These are phyloP conservation scores for Chrysochromulina parva DNA, from an alignment of 78 protist genomes.

Conservation along the genomic window DNA sequence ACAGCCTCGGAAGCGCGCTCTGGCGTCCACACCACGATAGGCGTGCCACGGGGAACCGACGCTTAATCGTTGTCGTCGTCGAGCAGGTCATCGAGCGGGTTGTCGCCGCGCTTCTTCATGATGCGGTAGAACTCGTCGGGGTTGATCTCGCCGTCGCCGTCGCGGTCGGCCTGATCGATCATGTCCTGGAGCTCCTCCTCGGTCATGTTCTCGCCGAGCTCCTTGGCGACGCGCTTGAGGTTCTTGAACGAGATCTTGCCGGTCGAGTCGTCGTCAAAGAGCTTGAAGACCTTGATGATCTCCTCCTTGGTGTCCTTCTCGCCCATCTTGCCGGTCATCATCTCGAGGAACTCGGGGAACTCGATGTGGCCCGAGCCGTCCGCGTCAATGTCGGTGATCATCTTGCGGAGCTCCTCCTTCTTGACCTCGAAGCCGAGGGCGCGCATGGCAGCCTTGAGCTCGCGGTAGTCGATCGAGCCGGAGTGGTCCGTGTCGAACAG, in stretches of 20 bases:
- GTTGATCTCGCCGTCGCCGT: constrained; percentile 82
- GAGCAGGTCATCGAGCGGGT: constrained; percentile 34
- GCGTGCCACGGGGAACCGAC: too few relatives aligned
- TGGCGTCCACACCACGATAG: too few relatives aligned
- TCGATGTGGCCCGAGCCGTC: constrained; percentile 84
- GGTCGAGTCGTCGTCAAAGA: constrained; percentile 87
- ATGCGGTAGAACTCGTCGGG: constrained; percentile 87
- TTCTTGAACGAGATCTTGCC: constrained; percentile 81
- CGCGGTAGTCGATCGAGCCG: constrained; percentile 90
- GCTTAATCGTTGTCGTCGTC: constrained; percentile 5
- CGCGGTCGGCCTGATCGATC: constrained; percentile 93
- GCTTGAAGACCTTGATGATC: constrained; percentile 87
- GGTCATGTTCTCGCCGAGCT: constrained; percentile 90
- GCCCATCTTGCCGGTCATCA: constrained; percentile 87
- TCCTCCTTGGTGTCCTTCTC: constrained; percentile 84
- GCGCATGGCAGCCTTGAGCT: constrained; percentile 93
- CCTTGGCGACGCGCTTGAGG: constrained; percentile 87
- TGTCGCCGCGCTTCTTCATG: constrained; percentile 76
- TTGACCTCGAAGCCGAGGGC: constrained; percentile 95
- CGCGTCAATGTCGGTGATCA: constrained; percentile 81
- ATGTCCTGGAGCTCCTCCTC: constrained; percentile 91
- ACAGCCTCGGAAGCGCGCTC: too few relatives aligned
- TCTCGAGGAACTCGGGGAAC: constrained; percentile 81
- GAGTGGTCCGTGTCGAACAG: constrained; percentile 41
- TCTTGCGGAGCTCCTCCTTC: constrained; percentile 83